phyloP scores from a whole-genome alignment of 441 rosid species.

The Croton laevigatus region DNA sequence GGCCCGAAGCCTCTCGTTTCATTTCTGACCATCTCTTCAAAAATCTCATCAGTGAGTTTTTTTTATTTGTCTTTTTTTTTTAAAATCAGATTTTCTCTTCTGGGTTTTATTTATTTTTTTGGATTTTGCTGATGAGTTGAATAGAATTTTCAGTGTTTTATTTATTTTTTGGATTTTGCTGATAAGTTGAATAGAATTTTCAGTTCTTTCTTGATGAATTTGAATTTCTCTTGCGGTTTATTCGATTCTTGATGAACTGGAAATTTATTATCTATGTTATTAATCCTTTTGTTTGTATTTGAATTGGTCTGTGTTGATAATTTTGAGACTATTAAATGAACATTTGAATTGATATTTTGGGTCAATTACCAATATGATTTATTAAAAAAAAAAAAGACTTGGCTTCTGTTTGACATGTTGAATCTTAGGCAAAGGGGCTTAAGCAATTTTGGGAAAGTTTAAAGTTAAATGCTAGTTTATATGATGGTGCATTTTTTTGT shows the following conservation, averaged over 20 bases:
- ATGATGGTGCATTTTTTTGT: slow-evolving; percentile 17
- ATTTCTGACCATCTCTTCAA: slow-evolving; percentile 71
- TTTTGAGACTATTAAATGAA: background rate
- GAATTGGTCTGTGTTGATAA: background rate
- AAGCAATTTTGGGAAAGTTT: slow-evolving; percentile 12
- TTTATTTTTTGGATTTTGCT: background rate
- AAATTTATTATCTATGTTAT: background rate
- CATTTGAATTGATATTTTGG: background rate
- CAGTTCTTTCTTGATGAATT: slow-evolving; percentile 1
- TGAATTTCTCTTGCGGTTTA: background rate
- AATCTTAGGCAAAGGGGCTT: background rate
- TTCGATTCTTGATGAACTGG: slow-evolving; percentile 1
- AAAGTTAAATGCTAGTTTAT: slow-evolving; percentile 13
- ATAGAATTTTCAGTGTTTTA: background rate
- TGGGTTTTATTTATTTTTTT: background rate
- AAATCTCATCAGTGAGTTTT: slow-evolving; percentile 63
- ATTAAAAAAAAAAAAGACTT: background rate
- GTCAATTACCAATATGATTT: background rate
- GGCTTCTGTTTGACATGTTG: too few relatives aligned
- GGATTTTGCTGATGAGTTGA: background rate
- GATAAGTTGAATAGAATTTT: background rate
- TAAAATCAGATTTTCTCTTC: background rate
- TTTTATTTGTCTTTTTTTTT: background rate
- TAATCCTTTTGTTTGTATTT: background rate
- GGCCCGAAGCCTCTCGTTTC: slow-evolving; percentile 81